These are phyloP conservation scores for Lachnum nothofagi DNA, from an alignment of 2,329 filamentous ascomycete genomes.

Conservation along the genomic window DNA sequence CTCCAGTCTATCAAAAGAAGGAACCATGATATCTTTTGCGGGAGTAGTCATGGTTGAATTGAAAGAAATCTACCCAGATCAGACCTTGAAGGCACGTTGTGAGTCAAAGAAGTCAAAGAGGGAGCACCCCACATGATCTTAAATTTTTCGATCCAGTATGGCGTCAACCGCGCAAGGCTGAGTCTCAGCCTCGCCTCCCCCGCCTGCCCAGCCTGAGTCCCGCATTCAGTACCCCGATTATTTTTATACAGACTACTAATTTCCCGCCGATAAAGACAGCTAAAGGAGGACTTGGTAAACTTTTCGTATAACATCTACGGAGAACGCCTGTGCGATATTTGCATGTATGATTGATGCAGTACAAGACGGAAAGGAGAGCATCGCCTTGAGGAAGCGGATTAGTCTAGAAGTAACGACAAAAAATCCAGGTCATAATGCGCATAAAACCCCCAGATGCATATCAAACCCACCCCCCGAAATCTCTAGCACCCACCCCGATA, in stretches of 20 bases:
- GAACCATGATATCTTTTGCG: conserved; percentile 44
- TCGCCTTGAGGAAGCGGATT: conserved; percentile 24
- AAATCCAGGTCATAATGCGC: conserved; percentile 18
- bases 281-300: background rate
- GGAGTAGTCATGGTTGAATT: conserved; percentile 25
- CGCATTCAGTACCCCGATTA: too few relatives aligned
- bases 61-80: background rate
- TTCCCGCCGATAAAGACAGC: background rate
- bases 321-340: conserved; percentile 23
- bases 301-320: conserved; percentile 27
- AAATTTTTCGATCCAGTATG: too few relatives aligned
- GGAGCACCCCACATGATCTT: too few relatives aligned
- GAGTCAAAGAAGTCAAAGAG: background rate
- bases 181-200: background rate
- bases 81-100: background rate
- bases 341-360: conserved; percentile 20
- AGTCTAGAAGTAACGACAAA: conserved; percentile 29
- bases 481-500: conserved; percentile 8
- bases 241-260: too few relatives aligned
- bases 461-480: too few relatives aligned
- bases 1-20: conserved; percentile 32
- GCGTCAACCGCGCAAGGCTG: conserved; percentile 7
- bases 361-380: conserved; percentile 16
- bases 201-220: background rate
- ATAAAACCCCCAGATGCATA: conserved; percentile 23